Base-by-base conservation (phyloP, 2,329 filamentous ascomycete species). In the Leptosphaerulina australis region DNA sequence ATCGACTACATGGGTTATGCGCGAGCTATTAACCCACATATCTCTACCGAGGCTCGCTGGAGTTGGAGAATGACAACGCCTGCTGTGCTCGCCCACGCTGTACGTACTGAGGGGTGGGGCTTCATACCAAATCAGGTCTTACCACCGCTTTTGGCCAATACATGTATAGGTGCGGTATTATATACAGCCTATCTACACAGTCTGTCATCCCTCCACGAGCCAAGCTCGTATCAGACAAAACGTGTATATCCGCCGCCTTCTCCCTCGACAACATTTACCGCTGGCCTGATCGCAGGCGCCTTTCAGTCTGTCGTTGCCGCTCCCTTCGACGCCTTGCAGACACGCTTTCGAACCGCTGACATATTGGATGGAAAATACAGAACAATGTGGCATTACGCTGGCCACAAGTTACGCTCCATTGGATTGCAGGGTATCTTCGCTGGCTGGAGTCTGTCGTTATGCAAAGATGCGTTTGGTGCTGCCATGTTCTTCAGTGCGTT, bases 1-100 rank as follows among this genome's bases (percentile, higher is more conserved):
- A 91, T 97, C 57, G 92, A 97, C 77, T 96, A 91, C 69, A 80
- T 80, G 53, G 83, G 82, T 45, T 85, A 85, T 74, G 83, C 83
- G 20, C 74, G 83, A 69, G 83, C 83, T 50, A 83, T 87, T 64
- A 84, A 83, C 59, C 84, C 84, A 7, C 76, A 78, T 58, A 73
- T 79, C 9, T 70, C 77, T 51, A 72, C 75, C 31, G 70, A 75
- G 18, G 70, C 75, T 21, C 64, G 70, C 49, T 86, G 83, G 83
- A 84, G 82, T 39, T 81, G 86, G 71, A 78, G 83, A 44, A 81
- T 83, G 64, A 89, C 86, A 0, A 89, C 87, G 2, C 87, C 87
- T 0, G 87, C 85, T 1, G 79, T 92, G 5, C 75, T 91, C 21
- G 82, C 82, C 0, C 83, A 86, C 36, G 88, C 88, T 0, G 79